Conservation (phyloP, 345 rosid genomes). For the Ceriops tagal region DNA sequence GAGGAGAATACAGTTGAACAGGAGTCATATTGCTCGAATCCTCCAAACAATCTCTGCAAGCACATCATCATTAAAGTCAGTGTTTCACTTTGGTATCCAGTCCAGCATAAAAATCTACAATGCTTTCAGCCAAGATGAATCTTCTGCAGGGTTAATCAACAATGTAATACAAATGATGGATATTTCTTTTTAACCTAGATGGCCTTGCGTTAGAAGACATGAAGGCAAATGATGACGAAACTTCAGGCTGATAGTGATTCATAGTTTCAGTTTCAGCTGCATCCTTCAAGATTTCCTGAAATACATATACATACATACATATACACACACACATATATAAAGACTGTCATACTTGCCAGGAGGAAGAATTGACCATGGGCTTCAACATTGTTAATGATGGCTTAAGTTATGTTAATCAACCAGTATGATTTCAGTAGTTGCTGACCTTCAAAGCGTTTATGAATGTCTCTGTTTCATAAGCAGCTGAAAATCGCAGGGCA, state of each 20-base stretch:
- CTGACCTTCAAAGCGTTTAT: slow-evolving; percentile 51
- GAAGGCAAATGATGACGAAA: slow-evolving; percentile 46
- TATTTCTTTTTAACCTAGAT: slow-evolving; percentile 41
- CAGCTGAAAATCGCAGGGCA: slow-evolving; percentile 56
- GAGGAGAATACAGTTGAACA: slow-evolving; percentile 28
- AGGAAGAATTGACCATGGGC: background rate
- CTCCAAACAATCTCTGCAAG: slow-evolving; percentile 41
- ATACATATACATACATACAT: background rate
- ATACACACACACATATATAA: background rate
- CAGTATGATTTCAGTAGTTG: background rate
- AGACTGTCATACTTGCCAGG: slow-evolving; percentile 13
- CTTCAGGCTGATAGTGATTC: slow-evolving; percentile 39
- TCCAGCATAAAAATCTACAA: background rate
- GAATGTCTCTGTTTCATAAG: slow-evolving; percentile 53
- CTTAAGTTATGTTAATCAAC: background rate
- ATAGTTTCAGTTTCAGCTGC: slow-evolving; percentile 31
- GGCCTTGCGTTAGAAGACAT: slow-evolving; percentile 27
- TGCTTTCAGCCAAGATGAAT: background rate
- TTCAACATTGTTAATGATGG: background rate
- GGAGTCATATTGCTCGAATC: slow-evolving; percentile 27
- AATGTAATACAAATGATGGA: background rate
- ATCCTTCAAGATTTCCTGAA: slow-evolving; percentile 47
- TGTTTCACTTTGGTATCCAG: background rate
- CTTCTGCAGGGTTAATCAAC: slow-evolving; percentile 4
- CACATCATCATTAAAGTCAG: slow-evolving; percentile 14